Evolutionary conservation across 2,329 filamentous ascomycete genomes (phyloP).

Genomic region (Cladophialophora immunda): DNA sequence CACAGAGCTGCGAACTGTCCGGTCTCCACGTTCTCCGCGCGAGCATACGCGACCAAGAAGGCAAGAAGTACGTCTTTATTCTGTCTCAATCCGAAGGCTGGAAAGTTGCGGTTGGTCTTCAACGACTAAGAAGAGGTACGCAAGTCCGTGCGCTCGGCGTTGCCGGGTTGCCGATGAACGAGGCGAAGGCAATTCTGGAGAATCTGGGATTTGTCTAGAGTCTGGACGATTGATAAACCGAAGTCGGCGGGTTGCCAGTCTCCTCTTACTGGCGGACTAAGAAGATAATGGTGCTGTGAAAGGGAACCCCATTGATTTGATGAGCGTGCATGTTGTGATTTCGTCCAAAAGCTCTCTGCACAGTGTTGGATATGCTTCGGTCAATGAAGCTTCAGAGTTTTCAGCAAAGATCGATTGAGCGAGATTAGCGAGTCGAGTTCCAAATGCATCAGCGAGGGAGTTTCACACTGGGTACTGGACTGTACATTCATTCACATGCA

Average conservation of each 20-base stretch:
- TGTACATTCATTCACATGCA: slow-evolving; percentile 12
- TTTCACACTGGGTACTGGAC: slow-evolving; percentile 13
- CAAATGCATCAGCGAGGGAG: slow-evolving; percentile 20
- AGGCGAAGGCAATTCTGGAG: slow-evolving; percentile 51
- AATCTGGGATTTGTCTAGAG: slow-evolving; percentile 51
- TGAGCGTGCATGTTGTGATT: slow-evolving; percentile 9
- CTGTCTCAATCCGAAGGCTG: slow-evolving; percentile 67
- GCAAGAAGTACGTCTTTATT: slow-evolving; percentile 69
- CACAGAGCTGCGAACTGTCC: slow-evolving; percentile 52
- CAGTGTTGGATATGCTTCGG: slow-evolving; percentile 16
- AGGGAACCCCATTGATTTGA: background rate
- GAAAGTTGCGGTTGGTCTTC: slow-evolving; percentile 68
- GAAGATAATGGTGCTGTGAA: background rate
- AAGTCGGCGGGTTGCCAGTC: background rate
- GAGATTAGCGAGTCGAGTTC: slow-evolving; percentile 22
- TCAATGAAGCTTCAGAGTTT: slow-evolving; percentile 8
- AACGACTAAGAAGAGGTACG: slow-evolving; percentile 64
- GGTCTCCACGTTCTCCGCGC: slow-evolving; percentile 67
- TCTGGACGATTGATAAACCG: background rate
- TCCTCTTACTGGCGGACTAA: background rate
- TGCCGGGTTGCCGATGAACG: slow-evolving; percentile 59
- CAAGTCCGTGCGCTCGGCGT: slow-evolving; percentile 64
- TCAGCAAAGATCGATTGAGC: slow-evolving; percentile 12
- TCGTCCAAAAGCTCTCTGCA: slow-evolving; percentile 17
- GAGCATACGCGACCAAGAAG: slow-evolving; percentile 66